These are phyloP conservation scores for Whalleya microplaca DNA, from an alignment of 2,329 filamentous ascomycete genomes.

Conservation along the genomic window DNA sequence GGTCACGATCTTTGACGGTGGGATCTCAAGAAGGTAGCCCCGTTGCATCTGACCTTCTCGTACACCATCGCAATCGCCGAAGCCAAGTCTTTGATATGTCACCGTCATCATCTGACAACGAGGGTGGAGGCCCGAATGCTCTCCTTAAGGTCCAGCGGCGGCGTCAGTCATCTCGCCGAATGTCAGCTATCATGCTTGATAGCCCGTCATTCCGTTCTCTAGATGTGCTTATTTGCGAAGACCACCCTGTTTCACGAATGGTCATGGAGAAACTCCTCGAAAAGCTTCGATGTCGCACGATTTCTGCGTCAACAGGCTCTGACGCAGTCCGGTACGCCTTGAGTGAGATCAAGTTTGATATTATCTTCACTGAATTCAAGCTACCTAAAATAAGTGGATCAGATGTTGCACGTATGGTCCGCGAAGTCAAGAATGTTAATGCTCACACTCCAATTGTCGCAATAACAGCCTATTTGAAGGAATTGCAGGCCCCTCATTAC, in stretches of 20 bases:
- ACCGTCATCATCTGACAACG: conserved; percentile 95
- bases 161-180: conserved; percentile 90
- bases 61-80: conserved; percentile 82
- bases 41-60: conserved; percentile 67
- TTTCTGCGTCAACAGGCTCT: conserved; percentile 85
- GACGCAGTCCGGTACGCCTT: conserved; percentile 93
- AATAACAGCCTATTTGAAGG: conserved; percentile 97
- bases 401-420: conserved; percentile 96
- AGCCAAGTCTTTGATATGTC: conserved; percentile 97
- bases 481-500: conserved; percentile 90
- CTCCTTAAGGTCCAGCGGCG: conserved; percentile 89
- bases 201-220: conserved; percentile 88
- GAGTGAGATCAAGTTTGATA: conserved; percentile 97
- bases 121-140: conserved; percentile 89
- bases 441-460: conserved; percentile 93
- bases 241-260: conserved; percentile 93
- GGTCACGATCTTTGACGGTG: conserved; percentile 87
- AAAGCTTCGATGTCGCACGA: conserved; percentile 91
- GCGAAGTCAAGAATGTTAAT: conserved; percentile 94
- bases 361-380: conserved; percentile 98
- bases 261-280: conserved; percentile 99
- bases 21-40: conserved; percentile 91
- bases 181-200: conserved; percentile 87
- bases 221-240: conserved; percentile 95
- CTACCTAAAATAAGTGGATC: conserved; percentile 92